Evolutionary conservation across 352 stramenopile genomes (phyloP).

Genomic region (Phytopythium kandeliae): DNA sequence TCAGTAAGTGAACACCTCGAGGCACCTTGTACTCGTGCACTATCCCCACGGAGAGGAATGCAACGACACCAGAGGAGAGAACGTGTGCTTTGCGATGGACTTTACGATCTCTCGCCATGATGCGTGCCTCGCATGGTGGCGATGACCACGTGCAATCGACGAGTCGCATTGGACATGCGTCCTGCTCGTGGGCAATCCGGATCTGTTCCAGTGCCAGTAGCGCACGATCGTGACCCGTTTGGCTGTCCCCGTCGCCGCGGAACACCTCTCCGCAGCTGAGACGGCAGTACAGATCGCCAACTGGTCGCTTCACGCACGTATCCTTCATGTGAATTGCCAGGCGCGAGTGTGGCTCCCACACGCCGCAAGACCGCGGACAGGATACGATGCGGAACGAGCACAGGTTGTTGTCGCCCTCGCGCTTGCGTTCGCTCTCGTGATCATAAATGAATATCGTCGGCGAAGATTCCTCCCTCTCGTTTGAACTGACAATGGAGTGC

Average conservation of each 20-base stretch:
- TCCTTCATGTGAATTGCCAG: slow-evolving; percentile 50
- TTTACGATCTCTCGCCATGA: slow-evolving; percentile 57
- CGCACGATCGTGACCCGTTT: slow-evolving; percentile 41
- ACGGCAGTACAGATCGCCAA: slow-evolving; percentile 51
- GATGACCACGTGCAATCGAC: slow-evolving; percentile 59
- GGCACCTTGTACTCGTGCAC: slow-evolving; percentile 66
- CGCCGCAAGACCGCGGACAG: slow-evolving; percentile 61
- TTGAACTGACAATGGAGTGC: slow-evolving; percentile 7
- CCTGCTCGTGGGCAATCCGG: slow-evolving; percentile 61
- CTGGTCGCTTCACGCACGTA: slow-evolving; percentile 50
- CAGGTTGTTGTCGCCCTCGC: slow-evolving; percentile 28
- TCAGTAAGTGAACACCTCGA: slow-evolving; percentile 51
- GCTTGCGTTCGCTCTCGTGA: slow-evolving; percentile 38
- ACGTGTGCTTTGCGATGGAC: slow-evolving; percentile 53
- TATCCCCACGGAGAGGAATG: slow-evolving; percentile 47
- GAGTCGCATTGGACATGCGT: slow-evolving; percentile 56
- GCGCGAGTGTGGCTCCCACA: slow-evolving; percentile 47
- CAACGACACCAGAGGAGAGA: slow-evolving; percentile 50
- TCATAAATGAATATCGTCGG: slow-evolving; percentile 27
- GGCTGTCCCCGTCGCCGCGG: neutral
- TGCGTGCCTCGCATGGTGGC: slow-evolving; percentile 40
- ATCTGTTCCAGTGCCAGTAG: slow-evolving; percentile 60
- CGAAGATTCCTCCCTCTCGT: neutral
- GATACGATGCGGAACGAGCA: slow-evolving; percentile 34
- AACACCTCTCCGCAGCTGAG: slow-evolving; percentile 56